A percentile compares a stretch with the other conserved stretches of the same genome.
phyloP scores from a whole-genome alignment of 495 filamentous ascomycete species.

The Wilcoxina mikolae region DNA sequence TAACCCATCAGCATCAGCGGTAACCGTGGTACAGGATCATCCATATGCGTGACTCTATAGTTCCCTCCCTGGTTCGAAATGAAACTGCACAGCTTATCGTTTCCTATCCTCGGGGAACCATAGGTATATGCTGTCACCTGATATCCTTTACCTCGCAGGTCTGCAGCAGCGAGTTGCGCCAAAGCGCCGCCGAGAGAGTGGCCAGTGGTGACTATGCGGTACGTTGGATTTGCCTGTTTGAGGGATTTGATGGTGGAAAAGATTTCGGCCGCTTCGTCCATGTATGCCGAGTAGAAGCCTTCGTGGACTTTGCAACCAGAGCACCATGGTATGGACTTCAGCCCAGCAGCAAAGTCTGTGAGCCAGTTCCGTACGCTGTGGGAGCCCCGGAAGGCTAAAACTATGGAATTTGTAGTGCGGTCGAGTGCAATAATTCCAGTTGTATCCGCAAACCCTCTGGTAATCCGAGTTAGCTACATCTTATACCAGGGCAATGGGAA shows the following conservation, averaged over 20 bases:
- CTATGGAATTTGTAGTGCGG: constrained; percentile 43
- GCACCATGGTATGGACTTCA: constrained; percentile 25
- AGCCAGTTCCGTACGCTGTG: constrained; percentile 51
- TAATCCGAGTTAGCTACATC: constrained; percentile 3
- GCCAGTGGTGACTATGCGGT: constrained; percentile 40
- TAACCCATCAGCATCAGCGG: constrained; percentile 39
- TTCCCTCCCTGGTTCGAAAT: constrained; percentile 39
- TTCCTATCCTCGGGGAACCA: constrained; percentile 47
- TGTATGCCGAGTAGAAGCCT: constrained; percentile 45
- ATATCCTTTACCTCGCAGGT: constrained; percentile 37
- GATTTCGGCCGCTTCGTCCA: constrained; percentile 32
- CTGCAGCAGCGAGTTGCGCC: constrained; percentile 43
- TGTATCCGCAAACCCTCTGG: constrained; percentile 43
- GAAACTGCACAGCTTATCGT: constrained; percentile 35
- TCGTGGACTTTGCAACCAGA: constrained; percentile 37
- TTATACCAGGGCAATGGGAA: neutral
- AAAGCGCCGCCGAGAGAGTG: constrained; percentile 50
- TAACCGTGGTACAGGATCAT: constrained; percentile 46
- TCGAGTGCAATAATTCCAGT: constrained; percentile 60
- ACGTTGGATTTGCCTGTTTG: constrained; percentile 31
- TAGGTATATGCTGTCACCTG: constrained; percentile 38
- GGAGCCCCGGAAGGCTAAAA: constrained; percentile 57
- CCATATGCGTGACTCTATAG: constrained; percentile 44
- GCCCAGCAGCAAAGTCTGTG: constrained; percentile 37
- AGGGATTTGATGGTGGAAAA: constrained; percentile 33